Percentiles rank a stretch among this genome's conserved stretches.
Conservation (phyloP, 176 grass and related monocot genomes). For the Metroxylon sagu region DNA sequence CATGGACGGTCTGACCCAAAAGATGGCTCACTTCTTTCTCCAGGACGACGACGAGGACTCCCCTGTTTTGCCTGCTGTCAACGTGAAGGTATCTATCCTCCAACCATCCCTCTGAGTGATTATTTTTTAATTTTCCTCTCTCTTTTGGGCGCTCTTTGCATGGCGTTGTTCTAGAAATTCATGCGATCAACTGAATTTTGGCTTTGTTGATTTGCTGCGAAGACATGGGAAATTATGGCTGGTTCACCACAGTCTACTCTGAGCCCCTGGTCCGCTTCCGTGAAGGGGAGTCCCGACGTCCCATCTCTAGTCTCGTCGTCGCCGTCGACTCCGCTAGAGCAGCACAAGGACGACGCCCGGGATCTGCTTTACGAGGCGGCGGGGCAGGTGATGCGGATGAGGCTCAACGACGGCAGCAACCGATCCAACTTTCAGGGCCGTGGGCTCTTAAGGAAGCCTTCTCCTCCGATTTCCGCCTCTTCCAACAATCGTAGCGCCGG, state of each 20-base stretch:
- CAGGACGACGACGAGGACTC: slow-evolving; percentile 16
- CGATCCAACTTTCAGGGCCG: not conserved
- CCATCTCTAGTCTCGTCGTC: slow-evolving; percentile 2
- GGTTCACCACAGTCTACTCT: slow-evolving; percentile 28
- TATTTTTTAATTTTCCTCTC: not conserved
- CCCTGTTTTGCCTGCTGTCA: not conserved
- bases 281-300: slow-evolving; percentile 7
- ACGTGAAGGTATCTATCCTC: not conserved
- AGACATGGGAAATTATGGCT: not conserved
- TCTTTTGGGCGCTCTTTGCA: not conserved
- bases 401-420: not conserved
- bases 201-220: not conserved
- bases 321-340: slow-evolving; percentile 2
- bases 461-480: not conserved
- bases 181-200: not conserved
- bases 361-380: slow-evolving; percentile 15
- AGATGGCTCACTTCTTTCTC: slow-evolving; percentile 25
- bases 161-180: not conserved
- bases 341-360: not conserved
- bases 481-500: not conserved
- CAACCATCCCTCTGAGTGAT: not conserved
- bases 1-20: slow-evolving; percentile 16
- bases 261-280: slow-evolving; percentile 2
- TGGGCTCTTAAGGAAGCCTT: not conserved
- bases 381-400: slow-evolving; percentile 19